Percentiles rank a stretch among this genome's conserved stretches.
Evolutionary conservation across 257 asterid species (phyloP).

Genomic region (Mentha longifolia): DNA sequence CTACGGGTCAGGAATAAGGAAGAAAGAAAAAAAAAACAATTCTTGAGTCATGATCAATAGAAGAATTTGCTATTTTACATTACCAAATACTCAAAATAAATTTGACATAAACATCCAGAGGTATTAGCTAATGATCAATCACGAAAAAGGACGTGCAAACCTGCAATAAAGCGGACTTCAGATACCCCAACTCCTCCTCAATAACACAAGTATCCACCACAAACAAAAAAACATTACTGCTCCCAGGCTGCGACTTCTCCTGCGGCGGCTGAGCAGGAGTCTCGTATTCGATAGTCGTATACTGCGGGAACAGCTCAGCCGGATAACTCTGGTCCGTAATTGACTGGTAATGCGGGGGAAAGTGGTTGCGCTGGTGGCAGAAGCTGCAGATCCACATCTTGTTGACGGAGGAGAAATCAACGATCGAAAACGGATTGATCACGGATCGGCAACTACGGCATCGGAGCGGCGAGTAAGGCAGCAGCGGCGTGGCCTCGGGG

Average conservation of each 20-base stretch:
- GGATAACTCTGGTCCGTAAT: constrained; percentile 84
- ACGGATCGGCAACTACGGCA: constrained; percentile 97
- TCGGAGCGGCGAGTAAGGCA: constrained; percentile 89
- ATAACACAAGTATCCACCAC: constrained; percentile 87
- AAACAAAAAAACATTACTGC: constrained; percentile 65
- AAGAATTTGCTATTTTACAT: background rate
- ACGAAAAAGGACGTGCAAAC: constrained; percentile 42
- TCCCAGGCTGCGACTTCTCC: constrained; percentile 47
- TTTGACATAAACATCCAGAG: too few relatives aligned
- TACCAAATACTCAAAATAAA: background rate
- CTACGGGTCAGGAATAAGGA: constrained; percentile 5
- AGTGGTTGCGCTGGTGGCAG: constrained; percentile 82
- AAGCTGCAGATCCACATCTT: constrained; percentile 98
- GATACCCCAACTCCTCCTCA: constrained; percentile 88
- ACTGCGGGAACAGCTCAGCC: constrained; percentile 94
- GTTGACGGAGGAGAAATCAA: constrained; percentile 77
- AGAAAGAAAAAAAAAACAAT: constrained; percentile 25
- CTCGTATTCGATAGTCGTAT: constrained; percentile 88
- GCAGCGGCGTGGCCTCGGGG: constrained; percentile 60
- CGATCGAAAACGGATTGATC: constrained; percentile 85
- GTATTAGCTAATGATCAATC: constrained; percentile 15
- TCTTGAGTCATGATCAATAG: constrained; percentile 24
- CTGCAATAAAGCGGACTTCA: constrained; percentile 88
- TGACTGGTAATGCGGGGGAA: constrained; percentile 86
- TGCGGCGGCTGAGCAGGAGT: constrained; percentile 32